These are phyloP conservation scores for Plantago lanceolata DNA, from an alignment of 305 asterid genomes.

Conservation along the genomic window DNA sequence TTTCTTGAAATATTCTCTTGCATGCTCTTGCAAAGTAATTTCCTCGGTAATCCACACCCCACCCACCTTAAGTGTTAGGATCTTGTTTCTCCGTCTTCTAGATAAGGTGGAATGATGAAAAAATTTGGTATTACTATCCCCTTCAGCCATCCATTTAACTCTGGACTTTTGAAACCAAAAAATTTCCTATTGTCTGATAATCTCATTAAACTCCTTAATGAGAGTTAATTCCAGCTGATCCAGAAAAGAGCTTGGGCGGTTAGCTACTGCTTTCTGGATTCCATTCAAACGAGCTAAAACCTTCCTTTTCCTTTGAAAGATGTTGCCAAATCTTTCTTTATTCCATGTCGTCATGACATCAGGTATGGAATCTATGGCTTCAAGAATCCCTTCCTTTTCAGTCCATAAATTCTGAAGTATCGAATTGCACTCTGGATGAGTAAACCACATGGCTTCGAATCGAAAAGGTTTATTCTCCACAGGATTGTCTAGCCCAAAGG, in stretches of 20 bases:
- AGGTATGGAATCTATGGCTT: background rate
- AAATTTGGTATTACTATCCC: background rate
- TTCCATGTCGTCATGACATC: background rate
- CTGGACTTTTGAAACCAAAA: background rate
- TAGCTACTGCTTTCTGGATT: too few species aligned
- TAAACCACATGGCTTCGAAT: background rate
- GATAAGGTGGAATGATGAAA: background rate
- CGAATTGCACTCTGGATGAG: background rate
- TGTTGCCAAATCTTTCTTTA: background rate
- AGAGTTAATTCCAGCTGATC: too few species aligned
- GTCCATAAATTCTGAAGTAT: background rate
- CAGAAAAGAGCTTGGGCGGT: too few species aligned
- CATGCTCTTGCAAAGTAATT: too few species aligned
- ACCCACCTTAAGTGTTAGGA: too few species aligned
- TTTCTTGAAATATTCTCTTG: too few species aligned
- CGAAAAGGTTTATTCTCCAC: background rate
- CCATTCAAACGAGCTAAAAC: too few species aligned
- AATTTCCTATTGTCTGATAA: background rate
- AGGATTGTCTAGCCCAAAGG: background rate
- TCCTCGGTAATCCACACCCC: too few species aligned
- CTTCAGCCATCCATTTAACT: background rate
- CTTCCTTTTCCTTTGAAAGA: background rate
- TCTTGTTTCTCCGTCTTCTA: background rate
- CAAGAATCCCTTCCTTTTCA: background rate
- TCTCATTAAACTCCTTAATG: too few species aligned